A percentile compares a stretch with the other conserved stretches of the same genome.
Conservation (phyloP, 1,284 basidiomycete genomes). For the Cutaneotrichosporon cyanovorans region DNA sequence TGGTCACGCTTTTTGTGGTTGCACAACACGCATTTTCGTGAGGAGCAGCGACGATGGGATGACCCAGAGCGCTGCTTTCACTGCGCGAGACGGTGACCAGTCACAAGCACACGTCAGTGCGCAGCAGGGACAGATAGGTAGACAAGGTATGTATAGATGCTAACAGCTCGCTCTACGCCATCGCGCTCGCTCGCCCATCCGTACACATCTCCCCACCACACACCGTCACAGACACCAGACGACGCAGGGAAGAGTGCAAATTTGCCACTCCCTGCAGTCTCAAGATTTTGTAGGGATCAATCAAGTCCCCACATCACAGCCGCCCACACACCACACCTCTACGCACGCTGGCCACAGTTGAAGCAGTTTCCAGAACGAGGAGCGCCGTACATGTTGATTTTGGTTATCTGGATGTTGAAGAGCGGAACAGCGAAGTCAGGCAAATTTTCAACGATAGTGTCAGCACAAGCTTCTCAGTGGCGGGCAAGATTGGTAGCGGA, state of each 20-base stretch:
- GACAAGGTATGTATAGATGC: slow-evolving; percentile 23
- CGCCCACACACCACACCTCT: slow-evolving; percentile 10
- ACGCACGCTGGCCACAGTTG: slow-evolving; percentile 45
- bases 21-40: no score
- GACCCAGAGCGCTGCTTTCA: no score
- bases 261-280: neutral
- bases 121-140: slow-evolving; percentile 1
- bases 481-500: no score
- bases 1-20: neutral
- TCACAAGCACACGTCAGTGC: neutral
- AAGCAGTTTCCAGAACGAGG: slow-evolving; percentile 41
- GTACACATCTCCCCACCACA: slow-evolving; percentile 20
- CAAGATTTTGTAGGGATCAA: neutral
- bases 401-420: neutral
- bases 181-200: slow-evolving; percentile 28
- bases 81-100: no score
- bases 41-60: no score
- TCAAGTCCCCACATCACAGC: slow-evolving; percentile 19
- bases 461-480: neutral
- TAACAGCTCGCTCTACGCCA: slow-evolving; percentile 23
- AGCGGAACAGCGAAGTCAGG: neutral
- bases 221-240: neutral
- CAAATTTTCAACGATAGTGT: neutral
- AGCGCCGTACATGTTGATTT: slow-evolving; percentile 35
- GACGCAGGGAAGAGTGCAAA: neutral